Percentiles rank a stretch among this genome's conserved stretches.
Evolutionary conservation across 2,329 filamentous ascomycete species (phyloP).

Genomic region (Sclerotinia borealis): DNA sequence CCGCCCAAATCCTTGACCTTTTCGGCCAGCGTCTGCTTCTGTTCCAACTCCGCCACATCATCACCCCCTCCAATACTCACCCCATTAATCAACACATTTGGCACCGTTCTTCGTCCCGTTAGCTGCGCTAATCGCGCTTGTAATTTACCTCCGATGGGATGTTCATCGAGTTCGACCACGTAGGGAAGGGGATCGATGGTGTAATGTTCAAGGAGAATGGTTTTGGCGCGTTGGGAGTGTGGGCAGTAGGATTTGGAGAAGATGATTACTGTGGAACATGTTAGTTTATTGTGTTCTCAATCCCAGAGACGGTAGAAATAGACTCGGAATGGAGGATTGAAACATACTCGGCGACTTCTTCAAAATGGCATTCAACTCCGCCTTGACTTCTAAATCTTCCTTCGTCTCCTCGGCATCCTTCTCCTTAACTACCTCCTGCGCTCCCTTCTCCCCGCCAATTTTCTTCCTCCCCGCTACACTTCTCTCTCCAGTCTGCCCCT

Average conservation of each 20-base stretch:
- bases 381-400: constrained; percentile 59
- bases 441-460: constrained; percentile 27
- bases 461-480: constrained; percentile 49
- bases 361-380: constrained; percentile 70
- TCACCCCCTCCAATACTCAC: constrained; percentile 87
- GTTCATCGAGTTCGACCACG: constrained; percentile 84
- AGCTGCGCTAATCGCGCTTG: constrained; percentile 66
- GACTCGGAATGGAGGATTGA: not conserved
- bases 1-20: constrained; percentile 71
- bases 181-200: constrained; percentile 73
- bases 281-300: constrained; percentile 6
- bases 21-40: constrained; percentile 57
- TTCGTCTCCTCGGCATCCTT: constrained; percentile 39
- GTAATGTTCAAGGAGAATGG: constrained; percentile 78
- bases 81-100: constrained; percentile 84
- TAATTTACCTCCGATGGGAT: constrained; percentile 65
- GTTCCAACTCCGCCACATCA: constrained; percentile 69
- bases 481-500: constrained; percentile 29
- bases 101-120: constrained; percentile 80
- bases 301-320: not conserved
- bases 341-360: constrained; percentile 74
- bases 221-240: constrained; percentile 78
- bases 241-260: constrained; percentile 96
- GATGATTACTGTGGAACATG: constrained; percentile 67
- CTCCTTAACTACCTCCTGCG: constrained; percentile 32